Evolutionary conservation across 2,329 filamentous ascomycete species (phyloP), one percentile per base, ranked within the genome.

Genomic region (Verticillium albo-atrum): DNA sequence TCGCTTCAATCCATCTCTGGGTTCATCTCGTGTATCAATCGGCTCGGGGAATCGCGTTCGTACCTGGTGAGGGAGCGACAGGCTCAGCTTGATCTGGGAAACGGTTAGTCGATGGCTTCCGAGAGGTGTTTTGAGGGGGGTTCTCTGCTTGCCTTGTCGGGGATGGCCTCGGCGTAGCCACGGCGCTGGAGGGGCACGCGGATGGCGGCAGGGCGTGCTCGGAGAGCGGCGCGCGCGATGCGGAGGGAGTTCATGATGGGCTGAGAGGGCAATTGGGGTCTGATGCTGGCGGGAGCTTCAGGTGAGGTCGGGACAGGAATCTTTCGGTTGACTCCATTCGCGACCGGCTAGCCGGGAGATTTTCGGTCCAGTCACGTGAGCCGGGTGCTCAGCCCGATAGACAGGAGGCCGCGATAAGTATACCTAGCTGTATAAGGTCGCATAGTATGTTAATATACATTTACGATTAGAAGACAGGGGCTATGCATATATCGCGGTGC

Each of bases 51-150:
- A 51, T 64, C 52, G 61, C 59, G 63, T 57, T 74, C 90, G 80
- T 92, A 98, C 95, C 92, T 97, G 91, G 82, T 98, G 94, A 82
- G 95, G 95, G 71, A 99, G 90, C 77, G 91, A 88, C 82, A 99
- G 85, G 84, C 92, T 97, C 82, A 99, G 89, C 89, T 96, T 96
- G 86, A 99, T 96, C 86, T 89, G 69, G 61, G 50, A 30, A 63
- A 57, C 62, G 52, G 67, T 75, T 67, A 75, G 72, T 63, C 14
- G 35, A 55, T 32, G 54, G 58, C 57, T 51, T 55, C 62, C 65
- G 54, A 56, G 54, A 62, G 67, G 70, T 60, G 71, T 66, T 65
- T 68, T 63, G 63, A 63, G 58, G 60, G 63, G 58, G 62, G 60
- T 57, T 10, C 17, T 28, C 25, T 54, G 56, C 82, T 74, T 77